phyloP scores from a whole-genome alignment of 2,329 filamentous ascomycete genomes.

The Bimuria novae-zelandiae region DNA sequence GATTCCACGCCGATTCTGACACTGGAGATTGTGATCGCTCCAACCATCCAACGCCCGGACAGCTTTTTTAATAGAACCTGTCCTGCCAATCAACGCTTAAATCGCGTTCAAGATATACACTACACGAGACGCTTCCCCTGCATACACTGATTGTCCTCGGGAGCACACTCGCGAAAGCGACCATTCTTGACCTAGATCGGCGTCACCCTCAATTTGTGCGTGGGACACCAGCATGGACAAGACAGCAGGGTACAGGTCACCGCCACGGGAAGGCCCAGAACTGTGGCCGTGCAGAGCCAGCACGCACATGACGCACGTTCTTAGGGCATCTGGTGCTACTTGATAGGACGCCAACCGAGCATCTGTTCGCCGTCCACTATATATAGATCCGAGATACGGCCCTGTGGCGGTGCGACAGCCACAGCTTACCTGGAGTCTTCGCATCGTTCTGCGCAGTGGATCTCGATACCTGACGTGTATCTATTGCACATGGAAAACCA shows the following conservation, averaged over 20 bases:
- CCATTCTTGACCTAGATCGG: slow-evolving; percentile 22
- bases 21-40: slow-evolving; percentile 24
- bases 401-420: slow-evolving; percentile 23
- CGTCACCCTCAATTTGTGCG: slow-evolving; percentile 16
- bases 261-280: slow-evolving; percentile 23
- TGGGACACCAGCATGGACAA: slow-evolving; percentile 10
- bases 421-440: slow-evolving; percentile 7
- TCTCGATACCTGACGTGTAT: slow-evolving; percentile 19
- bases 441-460: slow-evolving; percentile 12
- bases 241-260: slow-evolving; percentile 27
- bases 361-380: slow-evolving; percentile 18
- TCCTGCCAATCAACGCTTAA: slow-evolving; percentile 28
- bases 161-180: slow-evolving; percentile 30
- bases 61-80: slow-evolving; percentile 22
- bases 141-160: slow-evolving; percentile 22
- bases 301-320: slow-evolving; percentile 20
- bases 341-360: slow-evolving; percentile 17
- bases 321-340: neutral
- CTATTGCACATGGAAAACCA: slow-evolving; percentile 28
- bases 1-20: slow-evolving; percentile 33
- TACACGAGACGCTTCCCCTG: slow-evolving; percentile 27
- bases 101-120: slow-evolving; percentile 14
- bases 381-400: slow-evolving; percentile 20
- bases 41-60: slow-evolving; percentile 12
- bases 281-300: slow-evolving; percentile 33